These are phyloP conservation scores for Phytomonas francai DNA, from an alignment of 208 protist species.

Conservation along the genomic window DNA sequence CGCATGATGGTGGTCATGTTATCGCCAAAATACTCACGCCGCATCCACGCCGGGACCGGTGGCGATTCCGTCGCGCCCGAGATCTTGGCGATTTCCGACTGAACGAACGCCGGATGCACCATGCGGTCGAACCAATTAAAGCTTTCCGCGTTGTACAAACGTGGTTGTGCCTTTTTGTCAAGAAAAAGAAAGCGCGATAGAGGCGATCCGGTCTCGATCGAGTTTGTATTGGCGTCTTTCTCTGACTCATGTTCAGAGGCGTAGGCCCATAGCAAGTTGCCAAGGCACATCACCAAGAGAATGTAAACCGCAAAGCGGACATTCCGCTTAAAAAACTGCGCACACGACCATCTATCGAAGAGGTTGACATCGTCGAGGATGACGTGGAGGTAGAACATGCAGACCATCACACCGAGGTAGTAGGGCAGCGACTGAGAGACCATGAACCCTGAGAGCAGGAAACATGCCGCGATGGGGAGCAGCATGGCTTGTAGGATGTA, in stretches of 20 bases:
- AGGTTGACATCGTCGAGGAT: slow-evolving; percentile 86
- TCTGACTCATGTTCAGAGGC: slow-evolving; percentile 65
- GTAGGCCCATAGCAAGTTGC: slow-evolving; percentile 71
- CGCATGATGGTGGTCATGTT: slow-evolving; percentile 51
- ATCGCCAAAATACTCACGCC: slow-evolving; percentile 76
- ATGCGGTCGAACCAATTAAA: slow-evolving; percentile 72
- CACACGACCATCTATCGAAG: slow-evolving; percentile 77
- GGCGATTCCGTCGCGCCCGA: slow-evolving; percentile 27
- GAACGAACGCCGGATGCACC: slow-evolving; percentile 67
- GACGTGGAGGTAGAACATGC: slow-evolving; percentile 52
- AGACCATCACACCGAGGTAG: slow-evolving; percentile 50
- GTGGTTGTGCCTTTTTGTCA: slow-evolving; percentile 22
- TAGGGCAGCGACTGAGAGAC: slow-evolving; percentile 68
- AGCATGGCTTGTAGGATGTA: slow-evolving; percentile 61
- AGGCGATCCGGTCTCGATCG: slow-evolving; percentile 16
- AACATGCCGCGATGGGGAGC: slow-evolving; percentile 27
- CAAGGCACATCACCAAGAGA: slow-evolving; percentile 57
- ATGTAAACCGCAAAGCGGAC: slow-evolving; percentile 59
- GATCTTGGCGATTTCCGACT: slow-evolving; percentile 34
- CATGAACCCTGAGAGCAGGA: slow-evolving; percentile 52
- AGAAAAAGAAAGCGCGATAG: slow-evolving; percentile 54
- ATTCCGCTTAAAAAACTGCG: slow-evolving; percentile 54
- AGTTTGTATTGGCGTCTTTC: slow-evolving; percentile 34
- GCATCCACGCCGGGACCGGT: slow-evolving; percentile 78
- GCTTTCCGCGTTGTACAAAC: slow-evolving; percentile 30